A percentile compares a stretch with the other conserved stretches of the same genome.
phyloP scores from a whole-genome alignment of 2,329 filamentous ascomycete genomes.

The Monilinia fructicola region DNA sequence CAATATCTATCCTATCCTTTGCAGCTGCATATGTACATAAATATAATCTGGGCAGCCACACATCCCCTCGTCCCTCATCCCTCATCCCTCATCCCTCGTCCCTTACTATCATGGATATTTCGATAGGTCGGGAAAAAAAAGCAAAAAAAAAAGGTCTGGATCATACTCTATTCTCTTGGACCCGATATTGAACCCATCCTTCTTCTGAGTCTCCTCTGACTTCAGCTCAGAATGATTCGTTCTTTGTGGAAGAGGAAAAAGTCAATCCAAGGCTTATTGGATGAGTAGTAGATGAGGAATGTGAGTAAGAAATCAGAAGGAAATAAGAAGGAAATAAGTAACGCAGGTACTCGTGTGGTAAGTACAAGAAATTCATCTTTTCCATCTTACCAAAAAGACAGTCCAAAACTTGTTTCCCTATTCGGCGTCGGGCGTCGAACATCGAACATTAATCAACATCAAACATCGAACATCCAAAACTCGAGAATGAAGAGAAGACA shows the following conservation, averaged over 20 bases:
- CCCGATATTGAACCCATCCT: not conserved
- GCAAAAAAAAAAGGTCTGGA: too few relatives aligned
- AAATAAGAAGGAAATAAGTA: not conserved
- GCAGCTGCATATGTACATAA: not conserved
- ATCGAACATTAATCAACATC: too few relatives aligned
- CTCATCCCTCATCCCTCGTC: too few relatives aligned
- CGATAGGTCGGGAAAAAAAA: not conserved
- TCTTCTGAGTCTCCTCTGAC: too few relatives aligned
- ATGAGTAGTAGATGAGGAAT: too few relatives aligned
- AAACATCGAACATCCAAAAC: too few relatives aligned
- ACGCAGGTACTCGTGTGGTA: not conserved
- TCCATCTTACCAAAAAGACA: not conserved
- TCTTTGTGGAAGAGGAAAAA: not conserved
- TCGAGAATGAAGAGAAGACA: slow-evolving; percentile 3
- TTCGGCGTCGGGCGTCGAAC: not conserved
- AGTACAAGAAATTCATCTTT: not conserved
- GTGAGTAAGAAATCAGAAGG: not conserved
- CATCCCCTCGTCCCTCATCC: not conserved
- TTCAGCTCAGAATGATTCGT: slow-evolving; percentile 5
- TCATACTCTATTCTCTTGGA: too few relatives aligned
- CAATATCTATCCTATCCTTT: not conserved
- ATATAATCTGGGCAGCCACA: not conserved
- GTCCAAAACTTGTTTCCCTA: not conserved
- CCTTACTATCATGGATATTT: not conserved
- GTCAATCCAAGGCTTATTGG: too few relatives aligned